Evolutionary conservation across 2,329 filamentous ascomycete species (phyloP).

Genomic region (Coniochaeta pulveracea): DNA sequence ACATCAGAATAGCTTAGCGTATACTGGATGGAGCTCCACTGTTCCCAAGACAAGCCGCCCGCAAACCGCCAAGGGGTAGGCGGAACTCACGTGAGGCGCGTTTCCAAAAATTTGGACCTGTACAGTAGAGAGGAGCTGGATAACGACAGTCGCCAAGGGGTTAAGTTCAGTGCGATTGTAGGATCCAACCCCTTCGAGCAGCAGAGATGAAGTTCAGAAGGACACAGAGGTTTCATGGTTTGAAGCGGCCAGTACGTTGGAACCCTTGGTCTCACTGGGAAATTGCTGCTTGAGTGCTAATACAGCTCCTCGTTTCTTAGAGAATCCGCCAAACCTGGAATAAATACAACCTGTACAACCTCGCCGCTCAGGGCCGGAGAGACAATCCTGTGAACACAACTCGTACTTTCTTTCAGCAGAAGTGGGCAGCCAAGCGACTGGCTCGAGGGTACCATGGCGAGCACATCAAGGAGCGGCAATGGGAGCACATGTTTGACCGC

Average conservation of each 20-base stretch:
- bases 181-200: conserved; percentile 1
- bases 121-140: conserved; percentile 1
- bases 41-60: too few relatives aligned
- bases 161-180: not conserved
- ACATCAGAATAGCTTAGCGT: too few relatives aligned
- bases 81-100: conserved; percentile 3
- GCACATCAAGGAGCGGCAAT: conserved; percentile 84
- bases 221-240: conserved; percentile 53
- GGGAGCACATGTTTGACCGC: conserved; percentile 84
- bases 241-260: conserved; percentile 50
- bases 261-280: not conserved
- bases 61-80: too few relatives aligned
- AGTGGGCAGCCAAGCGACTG: conserved; percentile 83
- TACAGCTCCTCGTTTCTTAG: conserved; percentile 30
- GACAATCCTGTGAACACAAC: conserved; percentile 22
- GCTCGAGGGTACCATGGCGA: conserved; percentile 89
- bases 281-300: not conserved
- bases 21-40: too few relatives aligned
- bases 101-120: conserved; percentile 4
- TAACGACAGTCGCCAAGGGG: not conserved
- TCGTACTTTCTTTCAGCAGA: conserved; percentile 91
- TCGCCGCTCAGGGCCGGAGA: conserved; percentile 43
- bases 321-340: conserved; percentile 95
- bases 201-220: conserved; percentile 38
- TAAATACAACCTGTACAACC: conserved; percentile 93